These are phyloP conservation scores for Cyclotella baltica DNA, from an alignment of 108 stramenopile genomes.

Conservation along the genomic window DNA sequence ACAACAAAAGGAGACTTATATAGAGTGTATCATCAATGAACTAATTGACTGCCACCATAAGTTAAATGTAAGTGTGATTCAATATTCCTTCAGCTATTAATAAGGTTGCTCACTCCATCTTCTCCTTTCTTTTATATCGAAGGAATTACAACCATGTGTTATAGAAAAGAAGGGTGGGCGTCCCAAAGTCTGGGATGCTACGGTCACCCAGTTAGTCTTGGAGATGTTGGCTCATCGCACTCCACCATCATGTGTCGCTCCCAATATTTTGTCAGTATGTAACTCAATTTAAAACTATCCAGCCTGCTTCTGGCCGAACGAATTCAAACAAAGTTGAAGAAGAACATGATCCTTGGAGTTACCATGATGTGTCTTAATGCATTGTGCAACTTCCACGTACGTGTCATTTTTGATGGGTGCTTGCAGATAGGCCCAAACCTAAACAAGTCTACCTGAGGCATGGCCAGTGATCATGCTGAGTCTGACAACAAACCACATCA, in stretches of 20 bases:
- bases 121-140: not conserved
- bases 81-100: not conserved
- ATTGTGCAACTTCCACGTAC: too few species aligned
- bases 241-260: not conserved
- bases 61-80: not conserved
- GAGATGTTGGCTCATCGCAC: not conserved
- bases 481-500: too few species aligned
- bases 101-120: not conserved
- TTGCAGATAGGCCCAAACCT: too few species aligned
- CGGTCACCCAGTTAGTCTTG: not conserved
- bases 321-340: too few species aligned
- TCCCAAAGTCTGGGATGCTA: not conserved
- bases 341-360: too few species aligned
- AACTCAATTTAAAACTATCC: too few species aligned
- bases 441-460: too few species aligned
- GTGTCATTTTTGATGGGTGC: too few species aligned
- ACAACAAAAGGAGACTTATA: not conserved
- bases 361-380: too few species aligned
- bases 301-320: too few species aligned
- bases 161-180: not conserved
- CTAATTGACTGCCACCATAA: not conserved
- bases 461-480: too few species aligned
- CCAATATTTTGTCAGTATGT: constrained; percentile 3
- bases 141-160: not conserved
- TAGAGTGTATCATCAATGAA: not conserved